A percentile compares a stretch with the other conserved stretches of the same genome.
Conservation (phyloP, 768 basidiomycete species). For the Rhizopogon roseolus region DNA sequence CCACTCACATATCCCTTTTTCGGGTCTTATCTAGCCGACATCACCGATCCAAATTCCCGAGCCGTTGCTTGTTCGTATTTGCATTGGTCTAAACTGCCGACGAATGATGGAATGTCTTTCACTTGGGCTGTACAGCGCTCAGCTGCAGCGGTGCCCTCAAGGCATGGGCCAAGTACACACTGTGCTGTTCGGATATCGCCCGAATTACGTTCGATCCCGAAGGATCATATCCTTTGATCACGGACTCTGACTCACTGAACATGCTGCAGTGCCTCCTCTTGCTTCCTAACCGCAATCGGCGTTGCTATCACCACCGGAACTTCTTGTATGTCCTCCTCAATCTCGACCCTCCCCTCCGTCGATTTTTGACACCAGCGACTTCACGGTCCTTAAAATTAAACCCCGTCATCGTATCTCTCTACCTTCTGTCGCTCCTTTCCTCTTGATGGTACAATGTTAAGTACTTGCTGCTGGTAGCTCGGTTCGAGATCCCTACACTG, state of each 20-base stretch:
- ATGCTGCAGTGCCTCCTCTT: background rate
- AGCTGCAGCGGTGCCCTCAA: too few species aligned
- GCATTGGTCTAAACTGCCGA: background rate
- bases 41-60: conserved; percentile 6
- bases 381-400: background rate
- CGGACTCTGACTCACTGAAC: background rate
- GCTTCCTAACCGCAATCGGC: background rate
- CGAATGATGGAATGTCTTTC: too few species aligned
- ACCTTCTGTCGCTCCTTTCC: background rate
- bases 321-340: background rate
- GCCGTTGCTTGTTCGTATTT: conserved; percentile 1
- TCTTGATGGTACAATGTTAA: too few species aligned
- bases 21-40: conserved; percentile 24
- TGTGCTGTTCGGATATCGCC: too few species aligned
- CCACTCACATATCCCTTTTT: conserved; percentile 7
- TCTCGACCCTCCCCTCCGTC: background rate
- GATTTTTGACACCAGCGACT: background rate
- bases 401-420: background rate
- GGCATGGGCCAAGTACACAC: too few species aligned
- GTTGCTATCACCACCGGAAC: conserved; percentile 9
- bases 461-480: too few species aligned
- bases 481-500: background rate
- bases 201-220: background rate
- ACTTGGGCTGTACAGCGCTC: too few species aligned
- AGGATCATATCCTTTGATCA: background rate